phyloP scores from a whole-genome alignment of 192 early-diverging fungal genomes.

The Chytriomyces sp. region DNA sequence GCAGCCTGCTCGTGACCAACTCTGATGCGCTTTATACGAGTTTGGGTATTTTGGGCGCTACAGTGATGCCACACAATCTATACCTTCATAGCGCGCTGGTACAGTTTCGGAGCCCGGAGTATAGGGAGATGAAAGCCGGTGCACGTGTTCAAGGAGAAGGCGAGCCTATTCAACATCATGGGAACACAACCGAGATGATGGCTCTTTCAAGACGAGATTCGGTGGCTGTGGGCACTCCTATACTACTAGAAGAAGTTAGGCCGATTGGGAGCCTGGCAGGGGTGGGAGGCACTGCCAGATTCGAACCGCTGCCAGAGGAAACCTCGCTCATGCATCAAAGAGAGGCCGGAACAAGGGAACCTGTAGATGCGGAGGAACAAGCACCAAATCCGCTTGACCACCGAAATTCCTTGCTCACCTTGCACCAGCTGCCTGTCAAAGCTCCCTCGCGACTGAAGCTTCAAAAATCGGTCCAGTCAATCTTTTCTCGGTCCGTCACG shows the following conservation, averaged over 20 bases:
- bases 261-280: no score
- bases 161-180: background rate
- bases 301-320: background rate
- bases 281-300: background rate
- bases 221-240: background rate
- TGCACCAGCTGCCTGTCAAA: background rate
- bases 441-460: background rate
- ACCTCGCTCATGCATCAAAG: background rate
- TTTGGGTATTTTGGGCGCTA: slow-evolving; percentile 83
- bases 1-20: slow-evolving; percentile 58
- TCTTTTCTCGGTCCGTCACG: background rate
- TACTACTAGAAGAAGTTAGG: no score
- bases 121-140: background rate
- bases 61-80: slow-evolving; percentile 87
- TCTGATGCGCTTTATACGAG: slow-evolving; percentile 59
- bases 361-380: background rate
- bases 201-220: background rate
- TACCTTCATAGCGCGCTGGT: slow-evolving; percentile 77
- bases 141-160: background rate
- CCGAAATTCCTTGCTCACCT: background rate
- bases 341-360: background rate
- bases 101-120: slow-evolving; percentile 35
- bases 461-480: background rate
- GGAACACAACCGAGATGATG: background rate
- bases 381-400: background rate